These are phyloP conservation scores for Penicillium steckii DNA, from an alignment of 495 filamentous ascomycete species.

Conservation along the genomic window DNA sequence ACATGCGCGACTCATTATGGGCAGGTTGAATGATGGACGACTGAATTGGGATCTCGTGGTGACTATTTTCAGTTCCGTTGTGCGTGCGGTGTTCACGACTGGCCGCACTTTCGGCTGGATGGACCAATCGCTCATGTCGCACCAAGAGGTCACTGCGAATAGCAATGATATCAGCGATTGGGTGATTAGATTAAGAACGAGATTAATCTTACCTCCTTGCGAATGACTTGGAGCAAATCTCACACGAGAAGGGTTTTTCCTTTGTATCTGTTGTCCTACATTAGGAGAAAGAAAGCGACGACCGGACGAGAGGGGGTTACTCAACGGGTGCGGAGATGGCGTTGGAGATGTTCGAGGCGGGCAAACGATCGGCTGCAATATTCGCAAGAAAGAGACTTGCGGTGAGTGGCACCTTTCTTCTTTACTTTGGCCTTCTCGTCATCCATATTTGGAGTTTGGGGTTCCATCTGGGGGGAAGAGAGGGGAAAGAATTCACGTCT, in stretches of 20 bases:
- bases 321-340: conserved; percentile 56
- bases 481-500: conserved; percentile 31
- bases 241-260: conserved; percentile 56
- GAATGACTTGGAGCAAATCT: conserved; percentile 51
- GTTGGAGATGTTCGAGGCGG: conserved; percentile 52
- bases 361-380: conserved; percentile 52
- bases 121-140: conserved; percentile 71
- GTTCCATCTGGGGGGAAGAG: conserved; percentile 31
- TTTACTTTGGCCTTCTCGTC: conserved; percentile 46
- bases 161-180: conserved; percentile 27
- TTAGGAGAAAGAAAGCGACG: conserved; percentile 22
- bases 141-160: conserved; percentile 62
- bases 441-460: conserved; percentile 39
- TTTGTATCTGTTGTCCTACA: conserved; percentile 45
- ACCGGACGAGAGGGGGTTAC: conserved; percentile 32
- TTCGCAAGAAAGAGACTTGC: conserved; percentile 49
- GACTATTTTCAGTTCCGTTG: conserved; percentile 19
- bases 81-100: conserved; percentile 44
- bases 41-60: conserved; percentile 38
- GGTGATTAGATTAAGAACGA: conserved; percentile 1
- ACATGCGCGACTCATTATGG: conserved; percentile 48
- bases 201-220: conserved; percentile 42
- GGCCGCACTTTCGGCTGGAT: conserved; percentile 57
- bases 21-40: conserved; percentile 38
- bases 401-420: conserved; percentile 44